Evolutionary conservation across 2,329 filamentous ascomycete species (phyloP).

Genomic region (Xylariaceae sp.): DNA sequence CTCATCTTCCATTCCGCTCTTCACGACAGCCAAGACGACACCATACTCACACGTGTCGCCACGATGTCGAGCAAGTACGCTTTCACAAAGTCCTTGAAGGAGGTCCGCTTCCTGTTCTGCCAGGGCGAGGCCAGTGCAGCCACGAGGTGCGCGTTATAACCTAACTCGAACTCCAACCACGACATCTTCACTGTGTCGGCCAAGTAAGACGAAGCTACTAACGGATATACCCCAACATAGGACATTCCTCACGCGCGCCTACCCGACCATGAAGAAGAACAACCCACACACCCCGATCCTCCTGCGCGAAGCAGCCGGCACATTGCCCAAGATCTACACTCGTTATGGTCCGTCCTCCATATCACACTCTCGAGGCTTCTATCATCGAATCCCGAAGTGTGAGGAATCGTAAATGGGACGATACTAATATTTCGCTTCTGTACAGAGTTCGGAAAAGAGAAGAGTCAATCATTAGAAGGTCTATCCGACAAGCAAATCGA

Average conservation of each 20-base stretch:
- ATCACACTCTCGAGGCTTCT: too few species aligned
- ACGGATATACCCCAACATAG: conserved; percentile 41
- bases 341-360: conserved; percentile 69
- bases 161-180: background rate
- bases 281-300: conserved; percentile 93
- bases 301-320: conserved; percentile 85
- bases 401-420: background rate
- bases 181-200: too few species aligned
- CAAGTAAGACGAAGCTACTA: too few species aligned
- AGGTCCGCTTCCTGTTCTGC: conserved; percentile 96
- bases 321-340: conserved; percentile 81
- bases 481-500: conserved; percentile 60
- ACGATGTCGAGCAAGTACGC: conserved; percentile 90
- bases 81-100: conserved; percentile 84
- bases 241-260: conserved; percentile 83
- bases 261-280: conserved; percentile 99
- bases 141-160: conserved; percentile 61
- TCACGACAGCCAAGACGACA: conserved; percentile 18
- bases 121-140: conserved; percentile 88
- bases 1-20: conserved; percentile 21
- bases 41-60: conserved; percentile 17
- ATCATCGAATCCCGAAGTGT: too few species aligned
- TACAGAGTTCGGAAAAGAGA: conserved; percentile 54
- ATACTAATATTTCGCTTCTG: too few species aligned
- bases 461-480: conserved; percentile 54